Evolutionary conservation across 1,284 basidiomycete genomes (phyloP), one percentile per base, ranked within the genome.

Genomic region (Malassezia furfur): DNA sequence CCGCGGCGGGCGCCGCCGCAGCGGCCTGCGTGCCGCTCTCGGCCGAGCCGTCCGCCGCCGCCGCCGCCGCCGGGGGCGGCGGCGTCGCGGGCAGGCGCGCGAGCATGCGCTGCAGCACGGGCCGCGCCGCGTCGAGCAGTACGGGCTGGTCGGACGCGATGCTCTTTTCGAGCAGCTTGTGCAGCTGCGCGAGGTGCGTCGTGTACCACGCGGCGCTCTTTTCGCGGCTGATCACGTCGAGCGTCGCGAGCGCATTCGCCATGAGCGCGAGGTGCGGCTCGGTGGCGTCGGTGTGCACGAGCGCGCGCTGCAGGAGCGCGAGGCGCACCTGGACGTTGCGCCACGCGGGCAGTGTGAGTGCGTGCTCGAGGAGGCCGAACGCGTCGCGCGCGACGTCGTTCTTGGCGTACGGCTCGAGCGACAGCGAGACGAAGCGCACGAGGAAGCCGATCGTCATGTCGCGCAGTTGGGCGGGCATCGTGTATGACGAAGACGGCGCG

Each of bases 321-420:
- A 96, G 78, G 64, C 96, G 94, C 60, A 96, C 85, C 10, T 86
- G 87, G 14, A 96, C 89, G 68, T 93, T 90, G n/a, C 81, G 84
- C 86, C 94, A 90, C 15, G 89, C 89, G 48, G 82, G 83, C 0
- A 86, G 83, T 1, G 85, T 83, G 25, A 91, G 81, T 65, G 96
- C 84, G 63, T 83, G 80, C 68, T 86, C 84, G 57, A 99, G 80
- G n/a, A 94, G 78, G 5, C 81, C 78, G 48, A 96, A 79, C 0
- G 89, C 88, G 58, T 88, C 83, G 39, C 85, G 81, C 39, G 88
- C 81, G 17, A 91, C 79, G 17, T 52, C 45, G 46, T 48, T 57
- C 19, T 22, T 15, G 14, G 81, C 78, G 25, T 83, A 79, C 5
- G 81, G 79, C 52, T 96, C 91, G 43, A 82, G 80, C 5, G 83